phyloP scores from a whole-genome alignment of 805 yeast species.

The Myxozyma melibiosi region DNA sequence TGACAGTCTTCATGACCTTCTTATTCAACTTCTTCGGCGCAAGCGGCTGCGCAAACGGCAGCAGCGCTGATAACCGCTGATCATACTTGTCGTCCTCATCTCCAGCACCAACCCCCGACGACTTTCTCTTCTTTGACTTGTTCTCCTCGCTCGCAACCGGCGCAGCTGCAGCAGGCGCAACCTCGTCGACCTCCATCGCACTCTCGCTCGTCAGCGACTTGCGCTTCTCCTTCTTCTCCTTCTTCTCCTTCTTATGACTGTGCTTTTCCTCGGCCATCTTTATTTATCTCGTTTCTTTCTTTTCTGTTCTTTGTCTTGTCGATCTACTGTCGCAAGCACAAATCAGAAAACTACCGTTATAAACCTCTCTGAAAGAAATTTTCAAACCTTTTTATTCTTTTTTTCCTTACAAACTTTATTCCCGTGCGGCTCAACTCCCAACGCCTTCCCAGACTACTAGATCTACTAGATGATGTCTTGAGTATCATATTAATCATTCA shows the following conservation, averaged over 20 bases:
- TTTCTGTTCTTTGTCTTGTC: background rate
- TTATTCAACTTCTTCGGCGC: conserved; percentile 96
- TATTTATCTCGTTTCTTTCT: background rate
- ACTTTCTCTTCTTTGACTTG: conserved; percentile 27
- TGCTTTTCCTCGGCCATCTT: conserved; percentile 26
- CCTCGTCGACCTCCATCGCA: conserved; percentile 7
- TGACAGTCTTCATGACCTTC: conserved; percentile 91
- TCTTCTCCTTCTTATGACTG: conserved; percentile 28
- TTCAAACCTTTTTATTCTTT: too few species aligned
- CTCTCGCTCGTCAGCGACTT: conserved; percentile 23
- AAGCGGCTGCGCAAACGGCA: conserved; percentile 91
- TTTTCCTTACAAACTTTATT: too few species aligned
- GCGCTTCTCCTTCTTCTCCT: conserved; percentile 32
- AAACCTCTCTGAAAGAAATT: background rate
- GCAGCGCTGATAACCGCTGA: conserved; percentile 80
- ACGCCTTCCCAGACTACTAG: too few species aligned
- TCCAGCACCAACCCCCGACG: conserved; percentile 19
- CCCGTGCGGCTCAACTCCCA: conserved; percentile 1
- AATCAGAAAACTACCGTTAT: background rate
- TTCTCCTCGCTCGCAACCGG: conserved; percentile 1
- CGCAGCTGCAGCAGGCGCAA: conserved; percentile 1
- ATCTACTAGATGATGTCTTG: too few species aligned
- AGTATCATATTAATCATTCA: background rate
- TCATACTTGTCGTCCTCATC: conserved; percentile 75
- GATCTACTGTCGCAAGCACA: too few species aligned